phyloP scores from a whole-genome alignment of 2,329 filamentous ascomycete species.

The Diaporthe sp. region DNA sequence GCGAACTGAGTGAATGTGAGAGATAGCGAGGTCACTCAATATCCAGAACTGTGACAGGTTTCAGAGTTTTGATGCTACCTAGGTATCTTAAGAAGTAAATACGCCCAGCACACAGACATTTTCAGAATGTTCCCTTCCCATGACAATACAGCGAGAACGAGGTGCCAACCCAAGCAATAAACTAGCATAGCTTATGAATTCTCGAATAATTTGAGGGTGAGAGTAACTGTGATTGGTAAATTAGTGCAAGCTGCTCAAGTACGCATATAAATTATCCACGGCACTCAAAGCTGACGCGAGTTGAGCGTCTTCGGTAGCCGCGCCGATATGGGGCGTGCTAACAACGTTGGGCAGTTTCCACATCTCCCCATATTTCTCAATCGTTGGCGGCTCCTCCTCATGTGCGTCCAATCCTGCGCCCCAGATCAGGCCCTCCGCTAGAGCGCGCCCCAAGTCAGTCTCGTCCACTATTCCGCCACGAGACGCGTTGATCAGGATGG shows the following conservation, averaged over 20 bases:
- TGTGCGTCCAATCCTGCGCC: slow-evolving; percentile 51
- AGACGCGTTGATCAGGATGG: slow-evolving; percentile 51
- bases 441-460: slow-evolving; percentile 45
- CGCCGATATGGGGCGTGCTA: slow-evolving; percentile 44
- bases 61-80: no score
- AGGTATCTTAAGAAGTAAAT: no score
- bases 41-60: no score
- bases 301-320: slow-evolving; percentile 40
- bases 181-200: no score
- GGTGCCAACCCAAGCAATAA: no score
- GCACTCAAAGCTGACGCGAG: background rate
- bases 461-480: slow-evolving; percentile 52
- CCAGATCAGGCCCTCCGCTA: slow-evolving; percentile 46
- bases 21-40: background rate
- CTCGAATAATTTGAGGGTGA: no score
- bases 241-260: background rate
- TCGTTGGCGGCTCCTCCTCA: slow-evolving; percentile 48
- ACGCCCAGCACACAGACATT: no score
- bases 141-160: no score
- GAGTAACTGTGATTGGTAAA: no score
- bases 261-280: background rate
- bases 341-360: slow-evolving; percentile 46
- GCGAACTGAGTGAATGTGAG: no score
- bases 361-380: slow-evolving; percentile 46
- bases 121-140: no score